Base-by-base conservation (phyloP, 257 asterid species). In the Haberlea rhodopensis region DNA sequence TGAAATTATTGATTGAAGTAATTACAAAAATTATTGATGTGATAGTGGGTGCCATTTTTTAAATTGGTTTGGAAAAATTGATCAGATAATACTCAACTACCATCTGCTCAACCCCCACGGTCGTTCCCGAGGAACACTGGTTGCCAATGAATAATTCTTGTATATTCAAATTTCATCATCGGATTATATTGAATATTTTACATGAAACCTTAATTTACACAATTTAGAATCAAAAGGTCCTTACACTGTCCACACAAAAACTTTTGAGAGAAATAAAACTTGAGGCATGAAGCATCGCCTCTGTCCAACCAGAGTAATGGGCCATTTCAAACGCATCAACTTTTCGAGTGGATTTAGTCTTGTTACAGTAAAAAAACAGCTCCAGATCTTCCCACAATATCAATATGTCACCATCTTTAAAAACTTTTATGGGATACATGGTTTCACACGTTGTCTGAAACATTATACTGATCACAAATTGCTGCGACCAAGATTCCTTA, bases 371-470 rank as follows among this genome's bases (percentile, higher is more conserved):
- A 10, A 67, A 78, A 51, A 78, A 73, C 29, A 80, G 24, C 48
- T 2, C 16, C 15, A 16, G 54, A 53, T 81, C 79, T 19, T 60
- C 54, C 76, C 76, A 74, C 3, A 71, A 49, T 40, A 81, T 64
- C 75, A 81, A 70, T n/a, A 81, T 63, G 6, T 69, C 82, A 8
- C 87, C 89, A 63, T 81, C 79, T 58, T 28, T 55, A 29, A 71
- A 78, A 53, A 58, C 73, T 69, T 71, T 76, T 16, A 84, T 23
- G 10, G 77, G 66, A 1, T 43, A 37, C 57, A 79, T 65, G 21
- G 62, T 55, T 10, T 66, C 40, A 25, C 32, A 58, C 0, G 51
- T 43, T 15, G 51, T 43, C 51, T 5, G 51, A 43, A 43, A 43
- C 51, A 43, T 43, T 43, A 43, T 72, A 34, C 22, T 53, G 27